These are phyloP conservation scores for Kurtzmaniella quercitrusa DNA, from an alignment of 1,139 yeast species.

Conservation along the genomic window DNA sequence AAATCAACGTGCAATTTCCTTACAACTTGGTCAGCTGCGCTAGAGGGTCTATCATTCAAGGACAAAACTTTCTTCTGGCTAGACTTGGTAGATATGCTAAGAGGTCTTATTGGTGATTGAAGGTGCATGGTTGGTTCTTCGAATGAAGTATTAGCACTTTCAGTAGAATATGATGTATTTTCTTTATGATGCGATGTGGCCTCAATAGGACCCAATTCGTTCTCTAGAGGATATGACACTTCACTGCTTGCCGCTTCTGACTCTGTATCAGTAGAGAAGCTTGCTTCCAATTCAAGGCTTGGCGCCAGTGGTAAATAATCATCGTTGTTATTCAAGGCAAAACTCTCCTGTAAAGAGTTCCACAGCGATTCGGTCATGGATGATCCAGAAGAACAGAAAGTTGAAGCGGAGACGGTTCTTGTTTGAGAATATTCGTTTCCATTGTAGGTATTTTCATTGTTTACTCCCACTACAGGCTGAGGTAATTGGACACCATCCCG, in stretches of 20 bases:
- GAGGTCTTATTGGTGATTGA: not conserved
- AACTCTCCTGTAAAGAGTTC: slow-evolving; percentile 1
- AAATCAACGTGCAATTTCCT: too few relatives aligned
- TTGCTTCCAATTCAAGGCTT: not conserved
- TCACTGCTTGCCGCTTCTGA: not conserved
- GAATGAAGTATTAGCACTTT: too few relatives aligned
- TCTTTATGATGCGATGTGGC: too few relatives aligned
- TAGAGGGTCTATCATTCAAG: too few relatives aligned
- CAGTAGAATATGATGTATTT: too few relatives aligned
- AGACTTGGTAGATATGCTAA: not conserved
- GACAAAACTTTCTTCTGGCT: not conserved
- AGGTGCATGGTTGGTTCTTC: not conserved
- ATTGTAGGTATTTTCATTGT: not conserved
- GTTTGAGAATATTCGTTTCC: not conserved
- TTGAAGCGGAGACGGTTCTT: not conserved
- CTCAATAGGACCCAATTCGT: too few relatives aligned
- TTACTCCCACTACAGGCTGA: not conserved
- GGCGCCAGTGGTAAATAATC: not conserved
- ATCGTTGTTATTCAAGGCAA: not conserved
- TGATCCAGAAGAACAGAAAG: not conserved
- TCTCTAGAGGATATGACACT: not conserved
- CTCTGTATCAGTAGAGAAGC: not conserved
- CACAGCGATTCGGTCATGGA: not conserved
- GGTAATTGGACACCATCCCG: not conserved
- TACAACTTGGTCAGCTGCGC: too few relatives aligned